Evolutionary conservation across 2,329 filamentous ascomycete species (phyloP), one percentile per base, ranked within the genome.

Genomic region (Paramyrothecium roridum): DNA sequence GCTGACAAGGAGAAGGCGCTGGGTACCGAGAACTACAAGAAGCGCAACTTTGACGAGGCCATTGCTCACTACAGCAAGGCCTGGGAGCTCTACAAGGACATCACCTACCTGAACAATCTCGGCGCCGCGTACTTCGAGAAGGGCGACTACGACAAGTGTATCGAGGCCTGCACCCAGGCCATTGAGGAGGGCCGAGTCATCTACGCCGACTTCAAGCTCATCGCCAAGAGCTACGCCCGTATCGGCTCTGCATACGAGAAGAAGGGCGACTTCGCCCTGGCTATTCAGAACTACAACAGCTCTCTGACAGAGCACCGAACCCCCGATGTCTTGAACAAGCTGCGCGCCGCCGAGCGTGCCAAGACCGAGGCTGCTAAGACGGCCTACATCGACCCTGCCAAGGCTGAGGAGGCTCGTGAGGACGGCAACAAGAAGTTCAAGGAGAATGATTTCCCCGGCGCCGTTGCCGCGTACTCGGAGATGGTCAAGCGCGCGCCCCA

Each of bases 351-450:
- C 19, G 93, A 99, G 79, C 96, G 96, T 73, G 83, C 84, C 63
- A 93, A 96, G 80, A 84, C 84, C 60, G 90, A 90, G 60, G 78
- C 82, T 21, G 88, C 90, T 58, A 90, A 84, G 73, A 76, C 86
- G 60, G 86, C 93, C 3, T 98, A 98, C 75, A 79, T 99, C 64
- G 90, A 95, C 75, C 91, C 95, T 0, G 88, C 79, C 65, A 93
- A 97, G 80, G 95, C 95, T 21, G 95, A 99, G 69, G 90, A 96
- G 79, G 93, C 95, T 16, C 92, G 95, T 63, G 91, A 96, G 72
- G 86, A 96, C 57, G 95, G 95, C 48, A 97, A 97, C 76, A 85
- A 90, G 74, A 96, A 96, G 76, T 99, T 99, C 84, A 98, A 98
- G 81, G 91, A 92, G 66, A 88, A 84, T 33, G 93, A 99, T 75